Evolutionary conservation across 371 early-diverging fungal species (phyloP), one percentile per base, ranked within the genome.

Genomic region (Apophysomyces variabilis): DNA sequence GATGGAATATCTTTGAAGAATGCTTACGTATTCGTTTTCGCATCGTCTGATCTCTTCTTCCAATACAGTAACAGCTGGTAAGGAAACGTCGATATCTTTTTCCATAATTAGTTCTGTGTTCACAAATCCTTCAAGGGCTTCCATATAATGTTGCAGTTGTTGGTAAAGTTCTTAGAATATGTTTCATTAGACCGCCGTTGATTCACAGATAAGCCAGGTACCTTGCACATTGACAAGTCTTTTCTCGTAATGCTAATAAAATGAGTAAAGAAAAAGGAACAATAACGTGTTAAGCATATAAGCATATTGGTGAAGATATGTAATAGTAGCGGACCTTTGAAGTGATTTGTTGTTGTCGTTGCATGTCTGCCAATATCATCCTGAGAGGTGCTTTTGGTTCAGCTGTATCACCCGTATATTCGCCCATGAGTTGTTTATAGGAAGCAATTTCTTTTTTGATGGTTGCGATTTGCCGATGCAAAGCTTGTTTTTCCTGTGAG

Each of bases 41-140:
- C 76, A 76, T 43, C 76, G 76, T 56, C 61, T 11, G 21, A 78
- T 68, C 66, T 79, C 83, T 14, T 79, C 76, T 46, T 82, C 80
- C 38, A 82, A 37, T 0, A 71, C 71, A 26, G 72, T 66, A 0
- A 79, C 68, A 1, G 79, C 71, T 12, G 72, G 45, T 21, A 69
- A 45, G 5, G 83, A 82, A 7, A 82, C 83, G 46, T 82, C 78
- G 8, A 73, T 62, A 4, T 76, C 70, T n/a, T 60, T 61, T 1
- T 64, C 47, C 32, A 50, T 57, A 32, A 79, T 57, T 45, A 71
- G 57, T 18, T 67, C 69, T 8, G 62, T 71, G 32, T 77, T 66
- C 1, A 76, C 78, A 65, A 74, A 77, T 12, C 66, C 67, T 4
- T 66, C 70, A 35, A 77, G 57, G 5, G 67, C 44, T 1, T 57